These are phyloP conservation scores for Mycena polygramma DNA, from an alignment of 768 basidiomycete genomes.

Conservation along the genomic window DNA sequence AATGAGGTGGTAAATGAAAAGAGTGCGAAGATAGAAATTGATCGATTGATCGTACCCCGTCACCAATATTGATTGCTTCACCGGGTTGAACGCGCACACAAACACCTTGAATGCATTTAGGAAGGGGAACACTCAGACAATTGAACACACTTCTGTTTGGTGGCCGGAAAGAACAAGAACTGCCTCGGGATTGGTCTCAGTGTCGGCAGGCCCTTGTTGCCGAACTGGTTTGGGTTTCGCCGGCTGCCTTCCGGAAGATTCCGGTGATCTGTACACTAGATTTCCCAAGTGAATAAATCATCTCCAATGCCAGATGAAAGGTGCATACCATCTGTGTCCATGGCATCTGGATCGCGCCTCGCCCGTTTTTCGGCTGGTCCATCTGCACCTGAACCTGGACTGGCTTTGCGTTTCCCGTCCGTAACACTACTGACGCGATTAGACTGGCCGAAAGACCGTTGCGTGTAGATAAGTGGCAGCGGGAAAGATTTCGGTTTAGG, in stretches of 20 bases:
- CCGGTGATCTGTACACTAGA: slow-evolving; percentile 28
- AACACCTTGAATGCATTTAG: slow-evolving; percentile 68
- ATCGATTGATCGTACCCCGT: slow-evolving; percentile 69
- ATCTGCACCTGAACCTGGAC: slow-evolving; percentile 49
- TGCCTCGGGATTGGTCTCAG: slow-evolving; percentile 55
- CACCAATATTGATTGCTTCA: slow-evolving; percentile 68
- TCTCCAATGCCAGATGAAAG: slow-evolving; percentile 43
- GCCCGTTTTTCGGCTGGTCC: slow-evolving; percentile 75
- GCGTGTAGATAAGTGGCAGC: slow-evolving; percentile 27
- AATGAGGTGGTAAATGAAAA: slow-evolving; percentile 21
- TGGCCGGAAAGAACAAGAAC: slow-evolving; percentile 69
- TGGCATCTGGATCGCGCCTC: slow-evolving; percentile 64
- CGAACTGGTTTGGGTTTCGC: slow-evolving; percentile 49
- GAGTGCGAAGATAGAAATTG: neutral
- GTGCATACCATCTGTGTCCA: slow-evolving; percentile 58
- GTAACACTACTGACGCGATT: neutral
- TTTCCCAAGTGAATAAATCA: slow-evolving; percentile 23
- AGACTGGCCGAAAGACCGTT: slow-evolving; percentile 21
- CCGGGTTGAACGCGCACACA: slow-evolving; percentile 85
- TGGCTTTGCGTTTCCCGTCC: slow-evolving; percentile 65
- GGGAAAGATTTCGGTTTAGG: slow-evolving; percentile 42
- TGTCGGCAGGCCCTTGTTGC: slow-evolving; percentile 58
- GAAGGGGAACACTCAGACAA: slow-evolving; percentile 11
- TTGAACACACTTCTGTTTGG: slow-evolving; percentile 64
- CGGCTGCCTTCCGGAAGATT: slow-evolving; percentile 41